Base-by-base conservation (phyloP, 2,329 filamentous ascomycete genomes). In the Diaporthe citriasiana region DNA sequence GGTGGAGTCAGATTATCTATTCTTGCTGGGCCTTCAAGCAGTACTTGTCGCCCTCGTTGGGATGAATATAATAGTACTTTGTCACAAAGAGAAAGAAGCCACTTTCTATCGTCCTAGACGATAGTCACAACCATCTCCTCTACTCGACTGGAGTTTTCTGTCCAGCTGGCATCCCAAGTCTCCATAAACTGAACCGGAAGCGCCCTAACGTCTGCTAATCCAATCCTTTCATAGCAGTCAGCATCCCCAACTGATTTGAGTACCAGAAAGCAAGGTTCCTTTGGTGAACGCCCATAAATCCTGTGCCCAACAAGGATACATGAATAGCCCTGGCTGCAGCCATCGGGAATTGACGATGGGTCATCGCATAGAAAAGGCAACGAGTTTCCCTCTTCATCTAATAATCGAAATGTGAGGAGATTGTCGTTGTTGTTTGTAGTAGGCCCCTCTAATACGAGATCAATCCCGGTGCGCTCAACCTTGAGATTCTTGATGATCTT, bases 191-290 rank as follows among this genome's bases (percentile, higher is more conserved):
- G 40, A n/a, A 19, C 42, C 19, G 69, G 69, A 22, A 60, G 40
- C 30, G 53, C 69, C 17, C 55, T 53, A 7, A 35, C 27, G 19
- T 71, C 55, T 38, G 69, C 69, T 27, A 60, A 47, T 2, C 69
- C 69, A 19, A 71, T 30, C 38, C 69, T 45, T 12, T 71, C 69
- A 51, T 60, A 60, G n/a, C 40, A 59, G 25, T 57, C 42, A 33
- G 55, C 42, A 12, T 33, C 55, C n/a, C 55, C 27, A 12, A 17
- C 33, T 35, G 53, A 8, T 22, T 22, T 56, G 25, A 71, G 69
- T 4, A 71, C 55, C n/a, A 71, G 19, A 35, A 71, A 60, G 55
- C 69, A 71, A 60, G 69, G 69, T 42, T 71, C 69, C 4, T 42
- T 47, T 38, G 47, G 17, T 6, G 12, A 33, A n/a, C 17, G 27